Base-by-base conservation (phyloP, 129 eudicot genomes). In the Deinandra increscens region DNA sequence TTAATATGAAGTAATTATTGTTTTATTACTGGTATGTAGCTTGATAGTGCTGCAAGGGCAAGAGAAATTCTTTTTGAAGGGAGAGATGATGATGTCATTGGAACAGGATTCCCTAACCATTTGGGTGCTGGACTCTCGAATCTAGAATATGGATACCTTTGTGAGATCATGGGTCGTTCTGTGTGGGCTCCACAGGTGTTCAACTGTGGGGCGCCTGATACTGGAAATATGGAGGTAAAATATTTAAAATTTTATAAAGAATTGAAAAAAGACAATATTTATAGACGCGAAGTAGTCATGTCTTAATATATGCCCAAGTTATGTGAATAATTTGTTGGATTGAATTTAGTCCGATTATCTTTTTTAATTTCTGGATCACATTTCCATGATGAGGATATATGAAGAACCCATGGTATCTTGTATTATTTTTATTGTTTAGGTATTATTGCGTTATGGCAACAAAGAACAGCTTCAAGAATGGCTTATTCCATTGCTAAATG, bases 211-310 rank as follows among this genome's bases (percentile, higher is more conserved):
- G 92, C 98, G 42, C 98, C 98, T 44, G 98, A 93, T 79, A 93
- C 98, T 37, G 98, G 98, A 76, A 93, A 93, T 77, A 93, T 89
- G 98, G 98, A 93, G 98, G 98, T 89, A 78, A 64, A 76, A 61
- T 17, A 22, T n/a, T 70, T 33, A 12, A 17, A 65, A 17, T n/a
- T 36, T 49, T 26, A 11, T 50, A 34, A 33, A 29, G 20, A 7
- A 60, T 26, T 45, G 29, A 49, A 49, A 26, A 33, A 19, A 26
- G 55, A 44, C 13, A 45, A 26, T 14, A 26, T 1, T 1, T 26
- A 26, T 26, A 26, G 1, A 26, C 2, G 4, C 44, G 14, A 26
- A 15, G 41, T 66, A 66, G 58, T 66, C 26, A 66, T 46, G 29
- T 68, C 7, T 46, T 9, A 48, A 8, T 29, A 29, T 49, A 60